Conservation (phyloP, 805 yeast species). For the Hanseniaspora vineae region DNA sequence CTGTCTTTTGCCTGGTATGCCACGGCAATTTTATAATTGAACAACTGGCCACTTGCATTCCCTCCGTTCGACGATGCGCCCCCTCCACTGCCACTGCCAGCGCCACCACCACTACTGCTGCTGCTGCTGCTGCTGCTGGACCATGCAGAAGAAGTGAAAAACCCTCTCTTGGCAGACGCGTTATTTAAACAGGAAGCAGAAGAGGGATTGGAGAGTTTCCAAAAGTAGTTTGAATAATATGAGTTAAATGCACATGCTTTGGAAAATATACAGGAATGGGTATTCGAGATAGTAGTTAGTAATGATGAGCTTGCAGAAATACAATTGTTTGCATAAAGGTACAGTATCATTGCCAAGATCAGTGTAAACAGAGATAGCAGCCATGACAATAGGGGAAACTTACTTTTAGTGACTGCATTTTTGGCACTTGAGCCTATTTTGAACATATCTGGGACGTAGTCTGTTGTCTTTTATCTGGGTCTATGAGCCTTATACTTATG, state of each 20-base stretch:
- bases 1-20: conserved; percentile 68
- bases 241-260: neutral
- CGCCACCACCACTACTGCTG: neutral
- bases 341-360: too few relatives aligned
- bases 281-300: neutral
- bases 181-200: neutral
- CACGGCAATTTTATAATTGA: conserved; percentile 26
- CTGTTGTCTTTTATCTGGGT: too few relatives aligned
- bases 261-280: too few relatives aligned
- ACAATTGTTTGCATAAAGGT: neutral
- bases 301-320: neutral
- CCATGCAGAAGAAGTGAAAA: neutral
- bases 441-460: too few relatives aligned
- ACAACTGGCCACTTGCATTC: neutral
- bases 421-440: neutral
- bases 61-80: neutral
- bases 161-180: neutral
- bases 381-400: neutral
- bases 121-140: neutral
- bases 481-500: too few relatives aligned
- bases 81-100: neutral
- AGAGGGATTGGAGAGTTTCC: neutral
- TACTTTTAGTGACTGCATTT: neutral
- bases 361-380: too few relatives aligned
- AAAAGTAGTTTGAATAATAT: neutral